Conservation (phyloP, 1,284 basidiomycete species). For the Erythrobasidium hasegawianum region DNA sequence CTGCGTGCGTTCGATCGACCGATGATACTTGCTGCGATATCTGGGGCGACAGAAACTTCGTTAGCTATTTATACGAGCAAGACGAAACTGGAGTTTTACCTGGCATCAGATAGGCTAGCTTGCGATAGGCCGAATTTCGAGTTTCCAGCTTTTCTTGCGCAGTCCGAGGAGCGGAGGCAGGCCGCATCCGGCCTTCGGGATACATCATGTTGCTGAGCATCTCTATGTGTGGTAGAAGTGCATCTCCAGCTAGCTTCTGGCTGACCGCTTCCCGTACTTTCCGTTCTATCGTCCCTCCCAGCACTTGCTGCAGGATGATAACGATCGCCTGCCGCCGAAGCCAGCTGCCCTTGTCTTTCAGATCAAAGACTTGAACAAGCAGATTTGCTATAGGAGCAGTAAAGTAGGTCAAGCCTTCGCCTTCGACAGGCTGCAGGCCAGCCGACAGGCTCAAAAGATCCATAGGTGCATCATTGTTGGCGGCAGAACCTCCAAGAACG, state of each 20-base stretch:
- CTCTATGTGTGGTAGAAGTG: slow-evolving; percentile 63
- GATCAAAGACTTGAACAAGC: slow-evolving; percentile 84
- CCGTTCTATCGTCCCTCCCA: slow-evolving; percentile 91
- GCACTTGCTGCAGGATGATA: slow-evolving; percentile 88
- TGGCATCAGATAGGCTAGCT: slow-evolving; percentile 82
- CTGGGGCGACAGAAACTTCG: too few species aligned
- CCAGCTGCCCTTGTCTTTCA: slow-evolving; percentile 95
- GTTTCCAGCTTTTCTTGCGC: slow-evolving; percentile 73
- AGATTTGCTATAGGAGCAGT: slow-evolving; percentile 92
- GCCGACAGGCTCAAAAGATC: slow-evolving; percentile 17
- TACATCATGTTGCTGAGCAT: slow-evolving; percentile 70
- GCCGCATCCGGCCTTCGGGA: slow-evolving; percentile 71
- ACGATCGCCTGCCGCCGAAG: slow-evolving; percentile 91
- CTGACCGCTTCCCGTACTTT: slow-evolving; percentile 78
- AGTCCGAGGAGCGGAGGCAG: slow-evolving; percentile 63
- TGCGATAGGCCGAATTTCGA: slow-evolving; percentile 76
- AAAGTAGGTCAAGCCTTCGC: slow-evolving; percentile 55
- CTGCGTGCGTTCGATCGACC: slow-evolving; percentile 86
- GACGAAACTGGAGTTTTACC: too few species aligned
- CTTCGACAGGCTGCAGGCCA: slow-evolving; percentile 22
- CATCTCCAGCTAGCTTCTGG: slow-evolving; percentile 61
- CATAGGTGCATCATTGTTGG: not conserved
- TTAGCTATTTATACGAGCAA: too few species aligned
- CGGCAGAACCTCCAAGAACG: not conserved
- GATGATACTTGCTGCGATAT: slow-evolving; percentile 92